Base-by-base conservation (phyloP, 495 filamentous ascomycete species). In the Penicillium macrosclerotiorum region DNA sequence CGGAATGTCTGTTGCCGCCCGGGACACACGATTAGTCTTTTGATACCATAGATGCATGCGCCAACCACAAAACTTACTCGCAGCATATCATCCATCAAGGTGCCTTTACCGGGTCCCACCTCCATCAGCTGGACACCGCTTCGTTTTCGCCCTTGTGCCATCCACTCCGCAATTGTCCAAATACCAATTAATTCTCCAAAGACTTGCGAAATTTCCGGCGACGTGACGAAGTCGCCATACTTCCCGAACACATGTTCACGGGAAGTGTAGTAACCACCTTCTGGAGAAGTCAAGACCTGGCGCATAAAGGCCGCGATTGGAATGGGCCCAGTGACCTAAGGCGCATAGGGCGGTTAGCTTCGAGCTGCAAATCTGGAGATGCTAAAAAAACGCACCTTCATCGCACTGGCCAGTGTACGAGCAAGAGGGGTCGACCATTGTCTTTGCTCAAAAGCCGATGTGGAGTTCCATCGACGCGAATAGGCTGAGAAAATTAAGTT, bases 151-250 rank as follows among this genome's bases (percentile, higher is more conserved):
- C 90, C 91, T 62, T 97, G 93, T 19, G 85, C 80, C 68, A 97
- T 86, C 92, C 93, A 97, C 74, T 98, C 93, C 23, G 94, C 77
- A 20, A 96, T 82, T 34, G 94, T 81, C 93, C 93, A 98, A 56
- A 98, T 79, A 1, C 90, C 93, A 35, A 96, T 70, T 13, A 98
- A 76, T 64, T 98, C 93, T 17, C 93, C 93, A 70, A 97, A 97
- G 12, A 96, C 79, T 62, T 98, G 93, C 2, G 90, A 95, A 55
- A 98, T 96, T 67, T 98, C 93, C 1, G 93, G 93, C 5, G 90
- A 95, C 0, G 93, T 98, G 33, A 96, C 86, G 47, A 98, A 98
- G 64, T 98, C 93, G 19, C 93, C 93, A 57, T 86, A 85, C 42
- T 78, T 74, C 1, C 93, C 94, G 54, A 98, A 97, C 34, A 91